Percentiles rank a stretch among this genome's conserved stretches.
phyloP scores from a whole-genome alignment of 129 eudicot species.

The Rutidosis leptorrhynchoides region DNA sequence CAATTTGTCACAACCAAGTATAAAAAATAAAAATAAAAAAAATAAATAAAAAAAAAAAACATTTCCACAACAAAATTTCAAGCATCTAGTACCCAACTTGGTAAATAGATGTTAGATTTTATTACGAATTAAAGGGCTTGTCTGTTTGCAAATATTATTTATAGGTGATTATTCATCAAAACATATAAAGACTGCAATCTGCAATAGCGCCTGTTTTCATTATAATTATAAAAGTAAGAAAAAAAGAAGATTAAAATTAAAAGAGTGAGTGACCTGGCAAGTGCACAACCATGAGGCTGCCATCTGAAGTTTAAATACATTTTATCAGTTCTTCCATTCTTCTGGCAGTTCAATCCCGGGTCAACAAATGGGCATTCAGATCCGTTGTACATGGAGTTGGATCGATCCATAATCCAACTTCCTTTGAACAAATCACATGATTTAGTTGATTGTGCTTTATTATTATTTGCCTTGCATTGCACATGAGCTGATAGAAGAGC shows the following conservation, averaged over 20 bases:
- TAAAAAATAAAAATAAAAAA: no score
- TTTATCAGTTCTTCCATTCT: constrained; percentile 38
- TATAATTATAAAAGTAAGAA: not conserved
- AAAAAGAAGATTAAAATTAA: not conserved
- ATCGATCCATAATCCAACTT: constrained; percentile 44
- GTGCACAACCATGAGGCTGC: constrained; percentile 59
- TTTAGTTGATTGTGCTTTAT: not conserved
- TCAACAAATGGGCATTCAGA: constrained; percentile 48
- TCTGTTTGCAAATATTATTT: no score
- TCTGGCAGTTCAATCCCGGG: constrained; percentile 43
- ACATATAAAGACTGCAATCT: not conserved
- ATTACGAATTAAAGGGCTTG: no score
- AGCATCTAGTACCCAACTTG: no score
- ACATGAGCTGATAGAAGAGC: constrained; percentile 4
- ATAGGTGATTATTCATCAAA: no score
- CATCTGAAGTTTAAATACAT: constrained; percentile 54
- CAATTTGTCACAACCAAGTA: no score
- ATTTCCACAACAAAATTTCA: no score
- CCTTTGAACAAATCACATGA: constrained; percentile 42
- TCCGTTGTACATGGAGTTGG: constrained; percentile 40
- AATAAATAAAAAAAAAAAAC: no score
- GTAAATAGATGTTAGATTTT: no score
- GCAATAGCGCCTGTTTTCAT: not conserved
- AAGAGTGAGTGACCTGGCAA: constrained; percentile 40
- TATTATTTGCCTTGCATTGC: no score